These are phyloP conservation scores for Intubia oerlemansii DNA, from an alignment of 2,329 filamentous ascomycete species.

Conservation along the genomic window DNA sequence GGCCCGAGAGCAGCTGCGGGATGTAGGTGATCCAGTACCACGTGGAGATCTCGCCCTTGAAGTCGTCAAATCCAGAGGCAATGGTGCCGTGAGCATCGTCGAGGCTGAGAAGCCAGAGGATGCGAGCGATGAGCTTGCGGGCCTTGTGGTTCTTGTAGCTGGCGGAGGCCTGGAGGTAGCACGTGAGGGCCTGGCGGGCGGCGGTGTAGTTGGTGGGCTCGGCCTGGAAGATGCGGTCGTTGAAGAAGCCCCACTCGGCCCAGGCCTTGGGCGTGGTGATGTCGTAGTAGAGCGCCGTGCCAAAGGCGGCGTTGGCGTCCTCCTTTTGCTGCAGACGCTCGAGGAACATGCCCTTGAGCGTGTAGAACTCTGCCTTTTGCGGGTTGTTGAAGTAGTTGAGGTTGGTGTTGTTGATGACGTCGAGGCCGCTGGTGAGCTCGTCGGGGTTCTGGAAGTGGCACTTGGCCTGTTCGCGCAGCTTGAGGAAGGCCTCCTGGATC, in stretches of 20 bases:
- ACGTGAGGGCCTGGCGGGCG: constrained; percentile 81
- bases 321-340: constrained; percentile 81
- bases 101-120: constrained; percentile 86
- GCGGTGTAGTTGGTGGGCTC: constrained; percentile 63
- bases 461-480: constrained; percentile 94
- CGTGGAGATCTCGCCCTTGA: constrained; percentile 89
- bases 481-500: constrained; percentile 97
- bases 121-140: constrained; percentile 75
- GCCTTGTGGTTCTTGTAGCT: constrained; percentile 97
- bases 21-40: constrained; percentile 99
- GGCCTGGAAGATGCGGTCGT: constrained; percentile 87
- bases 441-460: constrained; percentile 94
- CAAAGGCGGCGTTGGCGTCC: constrained; percentile 85
- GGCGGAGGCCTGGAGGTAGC: constrained; percentile 86
- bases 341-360: constrained; percentile 96
- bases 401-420: constrained; percentile 99
- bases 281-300: constrained; percentile 87
- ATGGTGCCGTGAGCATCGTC: constrained; percentile 75
- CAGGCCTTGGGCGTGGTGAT: constrained; percentile 90
- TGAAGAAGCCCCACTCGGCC: constrained; percentile 99
- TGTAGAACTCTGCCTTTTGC: constrained; percentile 98
- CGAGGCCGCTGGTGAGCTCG: constrained; percentile 77
- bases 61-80: constrained; percentile 75
- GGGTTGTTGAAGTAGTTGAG: constrained; percentile 91
- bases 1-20: constrained; percentile 77